Evolutionary conservation across 1,284 basidiomycete species (phyloP), one percentile per base, ranked within the genome.

Genomic region (Gomphus bonarii): DNA sequence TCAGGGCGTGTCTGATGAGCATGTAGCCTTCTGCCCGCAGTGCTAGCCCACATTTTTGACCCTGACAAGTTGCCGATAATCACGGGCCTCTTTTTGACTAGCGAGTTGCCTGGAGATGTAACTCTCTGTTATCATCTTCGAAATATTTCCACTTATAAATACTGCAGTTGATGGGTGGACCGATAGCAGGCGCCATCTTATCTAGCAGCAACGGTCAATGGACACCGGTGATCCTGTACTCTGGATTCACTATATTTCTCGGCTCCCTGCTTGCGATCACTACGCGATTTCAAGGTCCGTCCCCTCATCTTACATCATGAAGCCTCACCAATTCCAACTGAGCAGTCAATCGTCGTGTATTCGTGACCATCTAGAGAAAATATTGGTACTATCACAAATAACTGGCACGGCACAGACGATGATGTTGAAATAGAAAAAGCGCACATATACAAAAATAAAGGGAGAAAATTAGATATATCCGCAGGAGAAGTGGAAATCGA

Each of bases 31-130:
- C 28, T 44, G 16, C 56, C 56, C 12, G 56, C 56, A 30, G 35
- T 58, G 18, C 40, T 58, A 8, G 56, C 35, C 35, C 33, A 38
- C 3, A 30, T 58, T 20, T 58, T 58, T 52, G 56, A 58, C 40
- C 48, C 48, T 6, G 30, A 58, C 25, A 30, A 58, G 31, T 44
- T 58, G 49, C 35, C 49, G 1, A 18, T 33, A 3, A 52, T 58
- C 22, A 58, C 50, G 18, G 50, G 56, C 22, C 9, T 58, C 14
- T 58, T 52, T 33, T 52, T 51, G 20, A 50, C 50, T 10, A 58
- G 56, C 38, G 56, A 58, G 47, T 20, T 58, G n/a, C 49, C 56
- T 10, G 56, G 56, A 31, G 33, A 58, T 38, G 56, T 58, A 51
- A 30, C 35, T 40, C 5, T 9, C 4, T 50, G 12, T 33, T 33